Conservation (phyloP, 75 land plant species). For the Pinus albicaulis region DNA sequence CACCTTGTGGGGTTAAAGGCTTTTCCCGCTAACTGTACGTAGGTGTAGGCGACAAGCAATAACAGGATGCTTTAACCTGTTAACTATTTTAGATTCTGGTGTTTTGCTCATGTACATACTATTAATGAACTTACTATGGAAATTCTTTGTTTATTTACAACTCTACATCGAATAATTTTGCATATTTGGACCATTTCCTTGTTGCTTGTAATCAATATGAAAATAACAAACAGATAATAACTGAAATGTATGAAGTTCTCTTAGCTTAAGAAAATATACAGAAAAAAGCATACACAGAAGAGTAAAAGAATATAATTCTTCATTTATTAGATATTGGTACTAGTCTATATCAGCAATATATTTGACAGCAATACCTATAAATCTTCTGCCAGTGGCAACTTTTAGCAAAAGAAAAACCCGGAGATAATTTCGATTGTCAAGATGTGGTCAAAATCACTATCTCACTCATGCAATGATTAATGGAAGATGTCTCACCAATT, state of each 20-base stretch:
- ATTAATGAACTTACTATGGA: no score
- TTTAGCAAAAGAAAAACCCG: not conserved
- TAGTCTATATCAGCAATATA: not conserved
- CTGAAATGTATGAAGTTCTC: not conserved
- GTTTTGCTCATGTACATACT: no score
- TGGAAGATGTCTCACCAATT: not conserved
- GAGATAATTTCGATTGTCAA: not conserved
- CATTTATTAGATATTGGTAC: not conserved
- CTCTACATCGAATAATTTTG: no score
- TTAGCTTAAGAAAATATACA: not conserved
- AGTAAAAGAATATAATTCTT: not conserved
- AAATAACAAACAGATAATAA: not conserved
- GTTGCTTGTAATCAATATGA: not conserved
- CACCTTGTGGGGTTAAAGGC: no score
- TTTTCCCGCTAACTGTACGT: no score
- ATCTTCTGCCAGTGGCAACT: not conserved
- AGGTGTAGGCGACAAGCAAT: no score
- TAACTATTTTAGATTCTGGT: no score
- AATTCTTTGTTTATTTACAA: no score
- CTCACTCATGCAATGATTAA: not conserved
- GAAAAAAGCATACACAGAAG: not conserved
- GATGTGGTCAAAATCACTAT: not conserved
- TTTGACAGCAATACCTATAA: not conserved
- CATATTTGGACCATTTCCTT: no score
- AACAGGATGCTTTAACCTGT: no score